phyloP scores from a whole-genome alignment of 2,329 filamentous ascomycete genomes.

The Fusarium nodosum region DNA sequence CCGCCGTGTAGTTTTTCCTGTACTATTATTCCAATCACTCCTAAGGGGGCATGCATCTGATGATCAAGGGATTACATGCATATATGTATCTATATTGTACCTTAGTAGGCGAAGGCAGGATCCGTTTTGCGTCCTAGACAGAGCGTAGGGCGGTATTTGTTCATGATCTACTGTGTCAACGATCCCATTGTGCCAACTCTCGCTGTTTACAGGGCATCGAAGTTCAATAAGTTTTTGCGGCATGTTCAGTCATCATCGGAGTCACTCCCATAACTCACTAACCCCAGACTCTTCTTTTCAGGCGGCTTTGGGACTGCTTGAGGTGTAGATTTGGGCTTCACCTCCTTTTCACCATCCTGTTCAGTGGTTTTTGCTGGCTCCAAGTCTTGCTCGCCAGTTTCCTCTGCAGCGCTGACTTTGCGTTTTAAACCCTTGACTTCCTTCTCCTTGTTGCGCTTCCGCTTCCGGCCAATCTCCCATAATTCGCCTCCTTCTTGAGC shows the following conservation, averaged over 20 bases:
- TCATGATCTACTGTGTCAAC: constrained; percentile 33
- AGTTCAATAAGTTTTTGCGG: neutral
- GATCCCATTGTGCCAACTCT: constrained; percentile 40
- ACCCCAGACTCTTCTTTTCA: constrained; percentile 52
- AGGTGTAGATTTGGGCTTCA: constrained; percentile 11
- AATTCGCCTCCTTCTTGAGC: constrained; percentile 51
- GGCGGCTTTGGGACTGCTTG: constrained; percentile 18
- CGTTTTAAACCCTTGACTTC: constrained; percentile 54
- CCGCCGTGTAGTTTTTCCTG: constrained; percentile 35
- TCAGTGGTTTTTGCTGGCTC: constrained; percentile 29
- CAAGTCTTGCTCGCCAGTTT: constrained; percentile 24
- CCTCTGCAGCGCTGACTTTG: constrained; percentile 42
- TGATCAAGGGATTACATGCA: constrained; percentile 40
- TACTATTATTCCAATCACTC: constrained; percentile 42
- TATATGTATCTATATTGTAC: constrained; percentile 45
- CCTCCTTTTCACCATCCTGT: constrained; percentile 28
- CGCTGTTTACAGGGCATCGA: constrained; percentile 20
- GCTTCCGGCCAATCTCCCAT: constrained; percentile 56
- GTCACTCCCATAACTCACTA: constrained; percentile 66
- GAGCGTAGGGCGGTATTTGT: constrained; percentile 34
- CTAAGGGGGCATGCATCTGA: constrained; percentile 16
- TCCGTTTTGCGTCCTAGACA: constrained; percentile 37
- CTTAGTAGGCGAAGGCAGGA: constrained; percentile 24
- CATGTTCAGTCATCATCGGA: constrained; percentile 58
- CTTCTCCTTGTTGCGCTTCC: constrained; percentile 55